Conservation (phyloP, 768 basidiomycete species). For the Crepidotus variabilis region DNA sequence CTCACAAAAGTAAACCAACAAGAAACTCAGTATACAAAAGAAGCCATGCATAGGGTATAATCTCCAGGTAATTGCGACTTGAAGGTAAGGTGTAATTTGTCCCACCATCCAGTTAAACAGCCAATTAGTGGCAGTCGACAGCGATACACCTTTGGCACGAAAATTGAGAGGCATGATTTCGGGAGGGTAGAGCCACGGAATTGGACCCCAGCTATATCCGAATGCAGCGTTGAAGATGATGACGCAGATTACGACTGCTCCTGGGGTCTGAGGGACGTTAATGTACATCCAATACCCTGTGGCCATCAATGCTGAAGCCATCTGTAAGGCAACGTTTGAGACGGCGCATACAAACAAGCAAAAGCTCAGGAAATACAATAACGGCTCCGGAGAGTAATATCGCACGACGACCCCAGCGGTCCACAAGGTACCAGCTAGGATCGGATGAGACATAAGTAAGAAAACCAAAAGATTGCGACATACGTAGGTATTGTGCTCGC, state of each 20-base stretch:
- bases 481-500: conserved; percentile 82
- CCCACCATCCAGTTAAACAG: conserved; percentile 91
- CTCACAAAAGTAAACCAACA: conserved; percentile 83
- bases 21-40: conserved; percentile 84
- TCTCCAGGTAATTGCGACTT: conserved; percentile 86
- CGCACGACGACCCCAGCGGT: conserved; percentile 83
- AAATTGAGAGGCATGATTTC: conserved; percentile 91
- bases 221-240: conserved; percentile 93
- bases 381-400: conserved; percentile 87
- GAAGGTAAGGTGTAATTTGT: conserved; percentile 80
- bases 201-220: conserved; percentile 89
- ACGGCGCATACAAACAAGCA: not conserved
- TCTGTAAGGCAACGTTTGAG: conserved; percentile 37
- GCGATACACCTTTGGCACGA: conserved; percentile 92
- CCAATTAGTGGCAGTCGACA: conserved; percentile 90
- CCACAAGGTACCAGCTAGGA: conserved; percentile 87
- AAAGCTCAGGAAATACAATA: conserved; percentile 41
- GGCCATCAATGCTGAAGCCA: conserved; percentile 74
- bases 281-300: conserved; percentile 95
- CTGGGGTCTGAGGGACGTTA: conserved; percentile 80
- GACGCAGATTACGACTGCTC: conserved; percentile 84
- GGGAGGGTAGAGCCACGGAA: conserved; percentile 87
- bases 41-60: conserved; percentile 96
- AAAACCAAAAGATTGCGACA: conserved; percentile 22
- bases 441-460: conserved; percentile 2